Percentiles rank a stretch among this genome's conserved stretches.
Conservation (phyloP, 208 protist species). For the Trypanosoma cruzi region DNA sequence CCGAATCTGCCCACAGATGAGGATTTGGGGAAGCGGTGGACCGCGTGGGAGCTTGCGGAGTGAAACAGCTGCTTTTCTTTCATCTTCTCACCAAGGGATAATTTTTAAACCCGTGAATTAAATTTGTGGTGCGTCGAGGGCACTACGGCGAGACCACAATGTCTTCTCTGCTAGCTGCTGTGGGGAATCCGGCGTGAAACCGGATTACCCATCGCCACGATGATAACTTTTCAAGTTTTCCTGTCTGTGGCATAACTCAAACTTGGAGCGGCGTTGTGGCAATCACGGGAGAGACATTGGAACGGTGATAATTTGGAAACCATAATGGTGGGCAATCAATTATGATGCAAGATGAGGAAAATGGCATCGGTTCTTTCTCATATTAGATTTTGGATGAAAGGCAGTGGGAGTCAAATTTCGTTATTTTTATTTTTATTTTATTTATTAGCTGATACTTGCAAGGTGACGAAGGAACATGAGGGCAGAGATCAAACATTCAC, state of each 20-base stretch:
- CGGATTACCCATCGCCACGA: conserved; percentile 55
- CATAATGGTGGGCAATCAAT: conserved; percentile 48
- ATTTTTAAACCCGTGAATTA: conserved; percentile 82
- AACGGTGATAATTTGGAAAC: conserved; percentile 55
- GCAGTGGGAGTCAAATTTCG: conserved; percentile 42
- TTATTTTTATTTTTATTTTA: too few relatives aligned
- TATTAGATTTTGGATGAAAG: conserved; percentile 67
- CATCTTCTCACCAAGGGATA: conserved; percentile 67
- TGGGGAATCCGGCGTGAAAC: conserved; percentile 61
- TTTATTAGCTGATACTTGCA: conserved; percentile 38
- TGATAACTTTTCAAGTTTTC: conserved; percentile 81
- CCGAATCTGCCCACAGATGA: conserved; percentile 85
- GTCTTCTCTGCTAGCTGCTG: conserved; percentile 78
- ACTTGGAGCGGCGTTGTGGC: conserved; percentile 68
- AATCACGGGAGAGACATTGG: conserved; percentile 38
- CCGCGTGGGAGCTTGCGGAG: conserved; percentile 61
- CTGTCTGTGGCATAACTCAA: conserved; percentile 80
- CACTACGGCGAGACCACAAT: conserved; percentile 82
- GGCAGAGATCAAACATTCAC: conserved; percentile 30
- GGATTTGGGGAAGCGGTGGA: conserved; percentile 67
- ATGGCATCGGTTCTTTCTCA: conserved; percentile 77
- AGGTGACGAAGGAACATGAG: conserved; percentile 24
- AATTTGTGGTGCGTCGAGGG: conserved; percentile 78
- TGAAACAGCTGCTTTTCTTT: too few relatives aligned
- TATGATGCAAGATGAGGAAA: conserved; percentile 66